Base-by-base conservation (phyloP, 306 rosid species). In the Pterocarpus macrocarpus region DNA sequence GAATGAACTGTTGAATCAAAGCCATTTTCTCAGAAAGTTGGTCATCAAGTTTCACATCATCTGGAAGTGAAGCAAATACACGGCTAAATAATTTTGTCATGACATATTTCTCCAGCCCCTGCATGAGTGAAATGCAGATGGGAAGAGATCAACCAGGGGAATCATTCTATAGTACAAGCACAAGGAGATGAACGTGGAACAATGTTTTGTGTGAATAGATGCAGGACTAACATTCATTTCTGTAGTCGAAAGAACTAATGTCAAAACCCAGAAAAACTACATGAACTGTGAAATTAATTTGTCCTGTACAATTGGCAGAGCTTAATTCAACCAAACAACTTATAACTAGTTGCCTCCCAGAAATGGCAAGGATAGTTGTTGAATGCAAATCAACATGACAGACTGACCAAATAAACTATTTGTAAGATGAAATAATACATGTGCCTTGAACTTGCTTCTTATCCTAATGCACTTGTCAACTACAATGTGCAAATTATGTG, bases 61-160 rank as follows among this genome's bases (percentile, higher is more conserved):
- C 96, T 52, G 97, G 92, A 84, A 89, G 59, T 38, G 97, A 89
- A 86, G 98, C 94, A 96, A 92, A 96, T 80, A 96, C 97, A 58
- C 91, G 98, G 79, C 96, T 58, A 89, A 89, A 96, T 82, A 96
- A 87, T 89, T 96, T 96, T 3, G 99, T 96, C 99, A 93, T 93
- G 81, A 96, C 98, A 90, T 96, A 96, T 89, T 96, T 96, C 97
- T 96, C 99, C 88, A 96, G 90, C 49, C 99, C 99, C 99, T 96
- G 92, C 68, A 81, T 39, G 73, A 79, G 49, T 72, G 69, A 86
- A 76, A 64, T 50, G 70, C 76, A 73, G 28, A 22, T 22, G 33
- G 44, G 75, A 77, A 65, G 13, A 72, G 64, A 84, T 73, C 79
- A 80, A 66, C 47, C 53, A 71, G 69, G 66, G 69, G 49, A 86